Conservation (phyloP, 345 rosid species). For the Linum trigynum region DNA sequence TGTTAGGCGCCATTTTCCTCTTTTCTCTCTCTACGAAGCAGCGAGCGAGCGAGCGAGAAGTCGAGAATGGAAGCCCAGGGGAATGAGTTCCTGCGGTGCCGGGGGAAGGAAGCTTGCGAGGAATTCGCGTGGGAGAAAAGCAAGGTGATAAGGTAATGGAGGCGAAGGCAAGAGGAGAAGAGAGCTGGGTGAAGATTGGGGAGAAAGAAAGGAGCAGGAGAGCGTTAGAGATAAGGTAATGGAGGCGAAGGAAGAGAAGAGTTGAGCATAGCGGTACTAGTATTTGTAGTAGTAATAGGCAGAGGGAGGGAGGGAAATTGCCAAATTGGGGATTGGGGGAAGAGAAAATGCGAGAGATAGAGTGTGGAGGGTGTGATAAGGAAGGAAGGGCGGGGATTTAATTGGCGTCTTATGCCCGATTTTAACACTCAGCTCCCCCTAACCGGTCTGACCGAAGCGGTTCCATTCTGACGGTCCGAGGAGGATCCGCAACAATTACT, state of each 20-base stretch:
- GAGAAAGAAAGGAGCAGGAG: background rate
- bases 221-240: slow-evolving; percentile 12
- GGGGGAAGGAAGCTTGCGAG: background rate
- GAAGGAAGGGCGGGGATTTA: slow-evolving; percentile 99
- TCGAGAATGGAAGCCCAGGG: background rate
- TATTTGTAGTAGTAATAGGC: background rate
- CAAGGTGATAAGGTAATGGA: background rate
- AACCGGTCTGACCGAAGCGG: too few relatives aligned
- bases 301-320: background rate
- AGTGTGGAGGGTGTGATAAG: slow-evolving; percentile 60
- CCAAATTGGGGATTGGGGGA: slow-evolving; percentile 14
- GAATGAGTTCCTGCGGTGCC: too few relatives aligned
- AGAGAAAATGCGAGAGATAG: slow-evolving; percentile 20
- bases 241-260: slow-evolving; percentile 10
- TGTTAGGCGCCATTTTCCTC: slow-evolving; percentile 77
- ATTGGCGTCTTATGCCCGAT: slow-evolving; percentile 35
- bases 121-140: background rate
- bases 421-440: too few relatives aligned
- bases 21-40: slow-evolving; percentile 1
- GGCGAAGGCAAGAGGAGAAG: background rate
- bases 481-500: too few relatives aligned
- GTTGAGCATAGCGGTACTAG: background rate
- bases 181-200: background rate
- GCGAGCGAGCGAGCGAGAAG: background rate
- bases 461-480: too few relatives aligned